Evolutionary conservation across 305 asterid species (phyloP).

Genomic region (Fraxinus paxiana): DNA sequence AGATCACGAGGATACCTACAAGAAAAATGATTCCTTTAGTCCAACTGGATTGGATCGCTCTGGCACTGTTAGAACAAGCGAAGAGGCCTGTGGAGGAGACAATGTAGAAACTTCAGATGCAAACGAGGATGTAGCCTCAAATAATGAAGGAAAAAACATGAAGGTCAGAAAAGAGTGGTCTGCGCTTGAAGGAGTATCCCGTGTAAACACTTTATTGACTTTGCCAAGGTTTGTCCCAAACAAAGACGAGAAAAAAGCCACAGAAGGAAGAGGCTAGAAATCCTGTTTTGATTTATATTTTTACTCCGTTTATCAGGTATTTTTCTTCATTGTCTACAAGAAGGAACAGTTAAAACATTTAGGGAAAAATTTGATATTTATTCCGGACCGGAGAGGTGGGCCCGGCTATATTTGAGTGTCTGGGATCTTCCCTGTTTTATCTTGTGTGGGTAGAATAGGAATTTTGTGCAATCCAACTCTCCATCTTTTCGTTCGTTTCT

Average conservation of each 20-base stretch:
- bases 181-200: conserved; percentile 66
- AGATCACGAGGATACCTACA: conserved; percentile 24
- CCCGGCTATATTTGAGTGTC: conserved; percentile 52
- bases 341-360: background rate
- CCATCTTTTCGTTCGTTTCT: background rate
- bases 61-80: conserved; percentile 30
- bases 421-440: conserved; percentile 38
- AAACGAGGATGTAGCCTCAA: conserved; percentile 29
- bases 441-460: conserved; percentile 34
- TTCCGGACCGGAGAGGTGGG: conserved; percentile 35
- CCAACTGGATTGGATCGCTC: conserved; percentile 30
- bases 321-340: background rate
- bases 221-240: conserved; percentile 65
- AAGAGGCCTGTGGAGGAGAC: conserved; percentile 15
- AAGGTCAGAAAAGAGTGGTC: conserved; percentile 52
- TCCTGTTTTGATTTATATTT: background rate
- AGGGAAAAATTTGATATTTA: background rate
- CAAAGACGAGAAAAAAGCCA: conserved; percentile 44
- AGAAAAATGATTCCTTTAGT: background rate
- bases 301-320: background rate
- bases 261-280: conserved; percentile 38
- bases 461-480: conserved; percentile 40
- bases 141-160: conserved; percentile 25
- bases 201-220: conserved; percentile 60
- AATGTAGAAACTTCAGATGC: conserved; percentile 23